Base-by-base conservation (phyloP, 108 stramenopile genomes). In the Pseudonitzschia multiseries region DNA sequence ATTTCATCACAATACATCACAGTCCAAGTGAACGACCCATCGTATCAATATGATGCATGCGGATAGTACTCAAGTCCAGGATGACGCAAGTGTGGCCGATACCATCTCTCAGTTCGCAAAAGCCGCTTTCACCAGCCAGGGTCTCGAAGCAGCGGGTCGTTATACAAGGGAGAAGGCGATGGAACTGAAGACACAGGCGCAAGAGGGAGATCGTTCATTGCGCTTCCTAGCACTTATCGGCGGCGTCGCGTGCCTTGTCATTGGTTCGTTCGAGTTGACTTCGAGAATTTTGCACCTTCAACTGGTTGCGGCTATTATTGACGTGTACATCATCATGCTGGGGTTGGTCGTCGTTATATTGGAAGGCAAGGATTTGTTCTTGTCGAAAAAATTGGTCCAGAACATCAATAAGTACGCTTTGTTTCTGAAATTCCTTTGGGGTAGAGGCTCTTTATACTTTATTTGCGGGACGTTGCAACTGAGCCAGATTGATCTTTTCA, bases 401-500 rank as follows among this genome's bases (percentile, higher is more conserved):
- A 67, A 65, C 20, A 61, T 84, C 44, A 44, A 51, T 29, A 82
- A 79, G 67, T 87, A 81, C 76, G 87, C 87, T 27, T 59, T 85
- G 31, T 82, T 87, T 65, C 72, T 87, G 17, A 75, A 69, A 28
- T 84, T 75, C 65, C 69, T 87, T 21, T 81, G 84, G 73, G 87
- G 87, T 44, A 72, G 87, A 41, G 87, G 87, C 0, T 44, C 41
- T 15, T 57, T 87, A 8, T 87, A 85, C 71, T 85, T 87, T 69
- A 53, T 87, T 29, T 71, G 74, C 14, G 87, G 87, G 18, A 69
- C 87, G 26, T 54, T 87, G 51, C 79, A 81, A 57, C 28, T 84
- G 12, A 61, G 75, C 57, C 82, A 83, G 59, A 66, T 75, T 27
- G 64, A 69, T 21, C 48, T 74, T 18, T 41, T 72, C 41, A 57